These are phyloP conservation scores for Globisporangium paddicum DNA, from an alignment of 352 stramenopile genomes.

Conservation along the genomic window DNA sequence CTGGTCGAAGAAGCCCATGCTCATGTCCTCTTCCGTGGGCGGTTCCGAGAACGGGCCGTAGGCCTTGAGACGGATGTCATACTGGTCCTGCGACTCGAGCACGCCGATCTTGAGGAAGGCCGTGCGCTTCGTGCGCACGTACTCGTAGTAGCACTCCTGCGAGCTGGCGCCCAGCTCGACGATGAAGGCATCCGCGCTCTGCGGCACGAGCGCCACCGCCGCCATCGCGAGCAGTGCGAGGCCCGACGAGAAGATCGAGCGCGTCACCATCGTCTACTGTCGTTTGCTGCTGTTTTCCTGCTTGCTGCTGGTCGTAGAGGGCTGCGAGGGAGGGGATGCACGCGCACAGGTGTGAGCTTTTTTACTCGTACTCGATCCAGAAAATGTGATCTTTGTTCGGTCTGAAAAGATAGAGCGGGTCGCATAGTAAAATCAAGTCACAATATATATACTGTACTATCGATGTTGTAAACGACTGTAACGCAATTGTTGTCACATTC, in stretches of 20 bases:
- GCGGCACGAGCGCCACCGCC: conserved; percentile 18
- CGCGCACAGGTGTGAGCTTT: background rate
- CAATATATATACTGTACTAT: too few relatives aligned
- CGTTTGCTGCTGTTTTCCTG: background rate
- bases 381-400: conserved; percentile 2
- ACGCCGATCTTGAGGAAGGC: conserved; percentile 81
- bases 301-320: background rate
- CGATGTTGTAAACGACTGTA: too few relatives aligned
- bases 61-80: conserved; percentile 75
- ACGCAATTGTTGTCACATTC: too few relatives aligned
- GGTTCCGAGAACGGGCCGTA: conserved; percentile 59
- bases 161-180: conserved; percentile 41
- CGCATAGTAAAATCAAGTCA: too few relatives aligned
- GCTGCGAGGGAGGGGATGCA: background rate
- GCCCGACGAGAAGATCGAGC: background rate
- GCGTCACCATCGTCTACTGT: conserved; percentile 1
- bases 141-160: conserved; percentile 82
- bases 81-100: conserved; percentile 57
- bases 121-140: conserved; percentile 81
- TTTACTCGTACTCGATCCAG: background rate
- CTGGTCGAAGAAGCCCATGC: conserved; percentile 77
- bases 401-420: background rate
- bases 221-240: conserved; percentile 19
- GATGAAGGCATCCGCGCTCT: conserved; percentile 36
- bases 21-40: conserved; percentile 36